phyloP scores from a whole-genome alignment of 208 protist genomes.

The Trypanosoma platydactyli region DNA sequence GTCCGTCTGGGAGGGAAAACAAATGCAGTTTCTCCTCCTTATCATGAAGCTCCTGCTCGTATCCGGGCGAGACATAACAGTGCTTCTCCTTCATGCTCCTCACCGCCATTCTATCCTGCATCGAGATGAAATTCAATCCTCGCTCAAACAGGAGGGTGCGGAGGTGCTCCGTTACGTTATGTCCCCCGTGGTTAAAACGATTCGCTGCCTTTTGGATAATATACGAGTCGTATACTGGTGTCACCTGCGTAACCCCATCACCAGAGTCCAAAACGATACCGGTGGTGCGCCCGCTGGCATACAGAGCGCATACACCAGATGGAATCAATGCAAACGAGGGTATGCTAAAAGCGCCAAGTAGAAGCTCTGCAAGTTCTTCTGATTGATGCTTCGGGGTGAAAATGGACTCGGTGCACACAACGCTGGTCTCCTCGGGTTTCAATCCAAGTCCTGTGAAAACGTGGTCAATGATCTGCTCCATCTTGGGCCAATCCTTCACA shows the following conservation, averaged over 20 bases:
- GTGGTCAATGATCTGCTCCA: slow-evolving; percentile 61
- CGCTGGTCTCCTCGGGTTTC: slow-evolving; percentile 24
- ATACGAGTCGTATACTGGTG: slow-evolving; percentile 95
- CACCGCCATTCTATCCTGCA: slow-evolving; percentile 23
- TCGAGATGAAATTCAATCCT: slow-evolving; percentile 71
- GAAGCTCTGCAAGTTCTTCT: slow-evolving; percentile 76
- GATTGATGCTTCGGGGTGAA: slow-evolving; percentile 89
- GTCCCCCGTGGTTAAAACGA: slow-evolving; percentile 42
- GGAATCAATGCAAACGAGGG: slow-evolving; percentile 81
- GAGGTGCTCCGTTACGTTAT: slow-evolving; percentile 43
- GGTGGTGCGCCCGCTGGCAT: slow-evolving; percentile 93
- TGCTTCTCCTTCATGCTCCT: slow-evolving; percentile 45
- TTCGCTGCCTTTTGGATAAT: slow-evolving; percentile 31
- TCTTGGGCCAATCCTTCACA: slow-evolving; percentile 54
- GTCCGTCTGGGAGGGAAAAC: slow-evolving; percentile 52
- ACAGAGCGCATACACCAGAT: slow-evolving; percentile 87
- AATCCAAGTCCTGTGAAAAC: slow-evolving; percentile 36
- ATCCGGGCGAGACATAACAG: slow-evolving; percentile 36
- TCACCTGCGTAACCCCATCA: slow-evolving; percentile 96
- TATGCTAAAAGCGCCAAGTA: slow-evolving; percentile 96
- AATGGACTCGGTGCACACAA: slow-evolving; percentile 93
- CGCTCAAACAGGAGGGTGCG: slow-evolving; percentile 28
- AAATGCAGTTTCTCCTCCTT: slow-evolving; percentile 1
- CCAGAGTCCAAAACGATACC: slow-evolving; percentile 97
- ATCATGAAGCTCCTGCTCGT: slow-evolving; percentile 28